A percentile compares a stretch with the other conserved stretches of the same genome.
Evolutionary conservation across 75 land plant species (phyloP).

Genomic region (Cupressus sempervirens): DNA sequence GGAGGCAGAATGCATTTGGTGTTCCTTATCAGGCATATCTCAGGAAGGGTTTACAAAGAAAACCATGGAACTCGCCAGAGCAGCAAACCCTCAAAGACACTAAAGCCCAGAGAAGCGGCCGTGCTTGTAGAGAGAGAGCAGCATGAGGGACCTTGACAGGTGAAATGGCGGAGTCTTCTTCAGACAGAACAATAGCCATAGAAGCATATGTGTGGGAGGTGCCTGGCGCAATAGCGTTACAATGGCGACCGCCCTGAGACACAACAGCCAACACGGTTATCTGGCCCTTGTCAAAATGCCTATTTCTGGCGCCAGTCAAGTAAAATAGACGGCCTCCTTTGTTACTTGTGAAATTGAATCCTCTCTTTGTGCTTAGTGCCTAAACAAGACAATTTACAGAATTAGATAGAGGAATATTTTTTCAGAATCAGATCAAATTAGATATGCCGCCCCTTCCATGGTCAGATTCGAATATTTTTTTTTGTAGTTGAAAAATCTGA

Average conservation of each 20-base stretch:
- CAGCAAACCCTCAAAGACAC: not conserved
- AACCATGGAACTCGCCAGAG: not conserved
- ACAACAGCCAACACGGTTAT: conserved; percentile 47
- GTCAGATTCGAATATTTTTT: no score
- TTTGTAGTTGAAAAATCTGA: no score
- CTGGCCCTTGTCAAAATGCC: conserved; percentile 58
- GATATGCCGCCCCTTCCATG: no score
- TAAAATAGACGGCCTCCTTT: conserved; percentile 44
- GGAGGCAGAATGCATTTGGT: no score
- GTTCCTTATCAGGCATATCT: no score
- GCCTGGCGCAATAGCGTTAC: not conserved
- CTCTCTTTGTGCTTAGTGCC: conserved; percentile 14
- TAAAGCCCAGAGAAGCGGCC: not conserved
- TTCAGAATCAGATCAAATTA: no score
- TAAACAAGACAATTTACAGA: conserved; percentile 21
- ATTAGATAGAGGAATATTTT: no score
- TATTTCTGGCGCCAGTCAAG: conserved; percentile 53
- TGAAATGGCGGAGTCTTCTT: not conserved
- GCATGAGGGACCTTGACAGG: not conserved
- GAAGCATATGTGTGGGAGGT: not conserved
- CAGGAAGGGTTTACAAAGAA: not conserved
- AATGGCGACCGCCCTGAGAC: conserved; percentile 1
- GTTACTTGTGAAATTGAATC: conserved; percentile 48
- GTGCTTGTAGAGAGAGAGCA: not conserved
- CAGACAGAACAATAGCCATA: not conserved